These are phyloP conservation scores for Lactarius vividus DNA, from an alignment of 768 basidiomycete species.

Conservation along the genomic window DNA sequence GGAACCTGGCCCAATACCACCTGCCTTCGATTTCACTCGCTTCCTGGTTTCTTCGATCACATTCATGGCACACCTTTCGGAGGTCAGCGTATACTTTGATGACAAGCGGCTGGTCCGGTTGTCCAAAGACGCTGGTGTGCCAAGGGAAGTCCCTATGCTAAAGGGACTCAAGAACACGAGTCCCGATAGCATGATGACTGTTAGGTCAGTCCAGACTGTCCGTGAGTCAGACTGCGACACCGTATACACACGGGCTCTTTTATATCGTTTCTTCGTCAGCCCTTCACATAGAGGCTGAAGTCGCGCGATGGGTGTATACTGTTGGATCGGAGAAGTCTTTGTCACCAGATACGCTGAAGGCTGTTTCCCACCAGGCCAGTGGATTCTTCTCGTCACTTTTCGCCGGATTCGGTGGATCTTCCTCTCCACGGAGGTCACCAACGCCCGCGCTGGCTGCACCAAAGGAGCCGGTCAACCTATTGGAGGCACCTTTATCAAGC, in stretches of 20 bases:
- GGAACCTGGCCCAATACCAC: constrained; percentile 75
- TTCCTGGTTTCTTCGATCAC: constrained; percentile 91
- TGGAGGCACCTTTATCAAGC: constrained; percentile 46
- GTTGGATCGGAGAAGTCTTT: constrained; percentile 60
- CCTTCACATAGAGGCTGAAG: constrained; percentile 73
- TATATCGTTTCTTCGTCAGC: constrained; percentile 39
- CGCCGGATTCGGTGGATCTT: constrained; percentile 34
- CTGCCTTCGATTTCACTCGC: constrained; percentile 81
- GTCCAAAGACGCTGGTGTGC: constrained; percentile 56
- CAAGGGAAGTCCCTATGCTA: constrained; percentile 52
- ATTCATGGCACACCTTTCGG: constrained; percentile 79
- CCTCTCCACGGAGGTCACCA: constrained; percentile 34
- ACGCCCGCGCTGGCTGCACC: constrained; percentile 37
- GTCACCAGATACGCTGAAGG: constrained; percentile 21
- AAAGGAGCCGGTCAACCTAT: constrained; percentile 31
- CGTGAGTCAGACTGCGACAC: constrained; percentile 42
- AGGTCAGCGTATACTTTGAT: constrained; percentile 82
- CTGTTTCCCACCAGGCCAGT: constrained; percentile 29
- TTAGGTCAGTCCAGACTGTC: constrained; percentile 59
- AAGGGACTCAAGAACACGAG: constrained; percentile 56
- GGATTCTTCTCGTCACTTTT: constrained; percentile 44
- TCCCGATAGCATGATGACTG: constrained; percentile 61
- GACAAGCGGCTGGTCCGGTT: constrained; percentile 67
- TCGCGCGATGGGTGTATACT: constrained; percentile 76
- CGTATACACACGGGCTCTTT: constrained; percentile 7